phyloP scores from a whole-genome alignment of 768 basidiomycete genomes.

The Agaricus blazei region DNA sequence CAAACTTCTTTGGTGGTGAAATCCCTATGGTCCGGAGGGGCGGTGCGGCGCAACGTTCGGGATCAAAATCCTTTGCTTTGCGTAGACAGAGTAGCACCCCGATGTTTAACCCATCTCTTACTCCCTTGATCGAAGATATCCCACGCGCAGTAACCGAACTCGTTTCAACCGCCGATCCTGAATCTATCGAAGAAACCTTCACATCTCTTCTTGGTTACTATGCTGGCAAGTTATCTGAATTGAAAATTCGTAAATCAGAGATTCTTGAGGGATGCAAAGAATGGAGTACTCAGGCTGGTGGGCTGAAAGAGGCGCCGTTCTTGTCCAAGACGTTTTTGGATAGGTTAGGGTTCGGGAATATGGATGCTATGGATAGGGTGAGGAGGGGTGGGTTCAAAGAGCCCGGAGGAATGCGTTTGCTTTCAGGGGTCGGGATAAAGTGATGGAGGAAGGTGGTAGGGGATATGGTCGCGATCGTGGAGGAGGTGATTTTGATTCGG shows the following conservation, averaged over 20 bases:
- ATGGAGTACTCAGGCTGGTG: conserved; percentile 18
- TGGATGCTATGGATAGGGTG: neutral
- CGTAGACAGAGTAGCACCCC: neutral
- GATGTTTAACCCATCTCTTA: conserved; percentile 5
- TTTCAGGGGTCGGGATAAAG: neutral
- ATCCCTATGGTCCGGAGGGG: neutral
- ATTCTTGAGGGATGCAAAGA: conserved; percentile 14
- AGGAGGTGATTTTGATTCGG: neutral
- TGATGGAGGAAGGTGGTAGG: conserved; percentile 1
- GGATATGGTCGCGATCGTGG: neutral
- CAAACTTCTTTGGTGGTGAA: conserved; percentile 23
- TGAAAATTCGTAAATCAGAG: conserved; percentile 9
- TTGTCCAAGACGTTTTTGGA: conserved; percentile 13
- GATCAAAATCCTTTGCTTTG: too few species aligned
- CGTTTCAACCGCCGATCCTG: conserved; percentile 34
- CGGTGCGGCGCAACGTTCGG: neutral
- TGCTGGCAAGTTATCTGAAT: conserved; percentile 13
- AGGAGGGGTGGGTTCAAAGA: conserved; percentile 11
- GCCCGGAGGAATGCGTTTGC: conserved; percentile 9
- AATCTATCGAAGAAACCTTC: conserved; percentile 34
- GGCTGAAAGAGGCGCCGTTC: conserved; percentile 8
- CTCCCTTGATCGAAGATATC: conserved; percentile 21
- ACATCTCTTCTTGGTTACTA: conserved; percentile 21
- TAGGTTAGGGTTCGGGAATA: conserved; percentile 12
- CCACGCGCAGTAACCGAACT: conserved; percentile 25